Conservation (phyloP, 768 basidiomycete genomes). For the Leccinum ochraceum region DNA sequence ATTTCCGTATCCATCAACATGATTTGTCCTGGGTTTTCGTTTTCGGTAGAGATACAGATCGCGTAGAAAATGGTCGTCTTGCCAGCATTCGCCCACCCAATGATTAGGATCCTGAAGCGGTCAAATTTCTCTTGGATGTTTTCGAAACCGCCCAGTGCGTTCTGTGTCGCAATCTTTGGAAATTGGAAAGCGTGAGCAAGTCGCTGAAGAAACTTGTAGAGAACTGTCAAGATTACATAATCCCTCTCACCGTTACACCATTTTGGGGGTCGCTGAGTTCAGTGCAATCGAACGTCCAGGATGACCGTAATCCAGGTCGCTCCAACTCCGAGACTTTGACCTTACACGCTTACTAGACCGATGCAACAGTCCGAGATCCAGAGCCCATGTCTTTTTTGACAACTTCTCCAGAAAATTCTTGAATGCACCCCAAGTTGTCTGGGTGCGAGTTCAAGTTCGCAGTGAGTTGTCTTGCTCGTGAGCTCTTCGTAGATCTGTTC, state of each 20-base stretch:
- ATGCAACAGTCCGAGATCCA: not conserved
- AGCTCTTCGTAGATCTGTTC: not conserved
- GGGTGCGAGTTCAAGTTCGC: not conserved
- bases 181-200: not conserved
- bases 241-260: too few relatives aligned
- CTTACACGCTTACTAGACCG: not conserved
- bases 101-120: not conserved
- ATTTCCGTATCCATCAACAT: not conserved
- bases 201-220: not conserved
- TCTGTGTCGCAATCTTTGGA: not conserved
- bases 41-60: not conserved
- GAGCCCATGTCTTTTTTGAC: not conserved
- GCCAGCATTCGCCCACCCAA: not conserved
- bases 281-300: too few relatives aligned
- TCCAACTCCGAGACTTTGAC: too few relatives aligned
- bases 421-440: not conserved
- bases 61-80: not conserved
- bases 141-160: not conserved
- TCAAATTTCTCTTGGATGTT: not conserved
- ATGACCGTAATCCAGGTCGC: too few relatives aligned
- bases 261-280: too few relatives aligned
- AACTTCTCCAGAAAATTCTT: not conserved
- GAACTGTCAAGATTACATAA: too few relatives aligned
- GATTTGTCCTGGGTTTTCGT: not conserved
- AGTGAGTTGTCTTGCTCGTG: not conserved